Percentiles rank a stretch among this genome's conserved stretches.
These are phyloP conservation scores for Phyllosticta citriasiana DNA, from an alignment of 2,329 filamentous ascomycete species.

Conservation along the genomic window DNA sequence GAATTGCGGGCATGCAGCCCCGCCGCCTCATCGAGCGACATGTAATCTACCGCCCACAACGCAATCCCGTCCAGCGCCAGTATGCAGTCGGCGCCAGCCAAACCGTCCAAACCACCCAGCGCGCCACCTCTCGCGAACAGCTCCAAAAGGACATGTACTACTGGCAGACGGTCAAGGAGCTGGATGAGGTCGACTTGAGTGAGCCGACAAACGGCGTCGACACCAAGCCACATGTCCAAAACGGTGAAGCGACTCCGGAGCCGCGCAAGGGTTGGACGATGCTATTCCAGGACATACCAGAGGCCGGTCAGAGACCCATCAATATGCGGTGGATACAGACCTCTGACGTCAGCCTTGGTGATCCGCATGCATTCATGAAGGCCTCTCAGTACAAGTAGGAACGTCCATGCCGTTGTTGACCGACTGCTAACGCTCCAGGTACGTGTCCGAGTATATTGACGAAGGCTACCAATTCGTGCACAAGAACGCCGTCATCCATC, in stretches of 20 bases:
- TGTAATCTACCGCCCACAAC: slow-evolving; percentile 48
- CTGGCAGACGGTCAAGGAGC: slow-evolving; percentile 39
- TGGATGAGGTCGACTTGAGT: slow-evolving; percentile 28
- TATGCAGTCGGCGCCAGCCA: slow-evolving; percentile 29
- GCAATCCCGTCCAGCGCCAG: slow-evolving; percentile 33
- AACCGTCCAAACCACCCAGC: slow-evolving; percentile 21
- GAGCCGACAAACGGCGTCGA: slow-evolving; percentile 6
- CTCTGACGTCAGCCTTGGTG: slow-evolving; percentile 37
- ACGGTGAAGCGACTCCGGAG: slow-evolving; percentile 11
- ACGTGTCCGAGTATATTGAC: slow-evolving; percentile 46
- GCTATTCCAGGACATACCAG: slow-evolving; percentile 33
- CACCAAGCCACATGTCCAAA: not conserved
- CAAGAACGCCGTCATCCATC: slow-evolving; percentile 46
- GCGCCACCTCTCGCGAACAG: slow-evolving; percentile 9
- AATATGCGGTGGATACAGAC: slow-evolving; percentile 44
- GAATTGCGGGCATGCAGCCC: slow-evolving; percentile 52
- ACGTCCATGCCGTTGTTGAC: not conserved
- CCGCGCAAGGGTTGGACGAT: slow-evolving; percentile 25
- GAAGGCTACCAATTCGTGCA: slow-evolving; percentile 49
- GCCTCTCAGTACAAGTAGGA: slow-evolving; percentile 40
- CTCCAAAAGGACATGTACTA: slow-evolving; percentile 42
- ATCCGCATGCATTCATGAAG: slow-evolving; percentile 42
- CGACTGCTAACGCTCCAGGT: slow-evolving; percentile 28
- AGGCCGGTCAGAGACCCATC: slow-evolving; percentile 43
- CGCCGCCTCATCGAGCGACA: slow-evolving; percentile 44